Conservation (phyloP, 176 grass and related monocot genomes). For the Raddia distichophylla region DNA sequence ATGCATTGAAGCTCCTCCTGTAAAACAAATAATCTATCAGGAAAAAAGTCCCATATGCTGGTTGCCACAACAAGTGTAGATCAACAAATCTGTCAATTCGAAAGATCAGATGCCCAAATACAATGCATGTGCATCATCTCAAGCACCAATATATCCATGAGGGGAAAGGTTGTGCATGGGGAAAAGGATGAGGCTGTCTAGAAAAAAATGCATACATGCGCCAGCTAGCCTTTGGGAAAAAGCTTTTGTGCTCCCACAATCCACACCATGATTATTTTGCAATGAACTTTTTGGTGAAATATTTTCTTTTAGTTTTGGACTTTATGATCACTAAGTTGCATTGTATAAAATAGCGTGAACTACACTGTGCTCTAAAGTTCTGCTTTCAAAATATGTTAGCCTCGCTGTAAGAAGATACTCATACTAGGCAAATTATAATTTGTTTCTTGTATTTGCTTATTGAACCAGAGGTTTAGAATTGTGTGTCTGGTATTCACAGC, state of each 20-base stretch:
- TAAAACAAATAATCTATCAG: background rate
- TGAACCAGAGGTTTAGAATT: background rate
- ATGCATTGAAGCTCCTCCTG: background rate
- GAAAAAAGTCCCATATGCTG: background rate
- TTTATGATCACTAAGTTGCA: background rate
- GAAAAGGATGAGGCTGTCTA: background rate
- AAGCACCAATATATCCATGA: background rate
- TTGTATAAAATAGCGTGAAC: background rate
- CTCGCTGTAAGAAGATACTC: background rate
- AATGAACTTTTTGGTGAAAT: background rate
- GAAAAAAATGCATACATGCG: background rate
- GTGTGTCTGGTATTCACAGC: background rate
- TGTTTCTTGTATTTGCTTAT: slow-evolving; percentile 20
- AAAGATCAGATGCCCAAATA: background rate
- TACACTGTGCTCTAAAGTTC: slow-evolving; percentile 6
- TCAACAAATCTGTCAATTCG: background rate
- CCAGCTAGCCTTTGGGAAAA: background rate
- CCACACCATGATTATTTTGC: background rate
- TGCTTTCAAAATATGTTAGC: slow-evolving; percentile 1
- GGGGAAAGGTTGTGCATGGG: background rate
- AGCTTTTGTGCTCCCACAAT: background rate
- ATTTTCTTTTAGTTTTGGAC: background rate
- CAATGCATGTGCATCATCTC: background rate
- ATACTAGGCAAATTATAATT: slow-evolving; percentile 10
- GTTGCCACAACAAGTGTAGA: background rate